Conservation (phyloP, 345 rosid genomes). For the Citrus reticulata region DNA sequence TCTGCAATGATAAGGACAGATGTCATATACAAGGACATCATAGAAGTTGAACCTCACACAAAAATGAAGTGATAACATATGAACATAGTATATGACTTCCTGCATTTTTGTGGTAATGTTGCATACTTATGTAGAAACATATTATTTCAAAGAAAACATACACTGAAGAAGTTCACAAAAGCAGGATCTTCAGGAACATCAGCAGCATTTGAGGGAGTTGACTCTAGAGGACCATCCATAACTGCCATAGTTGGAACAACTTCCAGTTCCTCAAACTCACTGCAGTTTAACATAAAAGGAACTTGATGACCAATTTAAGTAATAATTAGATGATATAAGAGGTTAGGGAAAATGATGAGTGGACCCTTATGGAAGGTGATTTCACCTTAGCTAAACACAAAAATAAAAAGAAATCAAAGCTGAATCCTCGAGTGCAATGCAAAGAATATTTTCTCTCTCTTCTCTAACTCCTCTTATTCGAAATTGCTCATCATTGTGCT, state of each 20-base stretch:
- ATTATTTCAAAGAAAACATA: no score
- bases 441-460: neutral
- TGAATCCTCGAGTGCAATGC: neutral
- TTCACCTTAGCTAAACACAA: neutral
- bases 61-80: no score
- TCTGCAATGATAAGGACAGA: no score
- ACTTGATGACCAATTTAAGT: neutral
- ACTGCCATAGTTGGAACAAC: slow-evolving; percentile 19
- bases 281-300: slow-evolving; percentile 23
- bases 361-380: neutral
- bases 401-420: neutral
- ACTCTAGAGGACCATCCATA: no score
- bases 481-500: neutral
- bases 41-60: no score
- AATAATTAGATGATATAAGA: neutral
- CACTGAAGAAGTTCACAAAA: no score
- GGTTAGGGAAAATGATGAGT: neutral
- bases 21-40: no score
- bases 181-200: no score
- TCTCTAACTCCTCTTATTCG: neutral
- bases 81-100: no score
- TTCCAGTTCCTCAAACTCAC: slow-evolving; percentile 96
- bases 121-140: no score
- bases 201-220: no score
- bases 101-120: no score